Conservation (phyloP, 345 rosid genomes). For the Euphorbia tirucalli region DNA sequence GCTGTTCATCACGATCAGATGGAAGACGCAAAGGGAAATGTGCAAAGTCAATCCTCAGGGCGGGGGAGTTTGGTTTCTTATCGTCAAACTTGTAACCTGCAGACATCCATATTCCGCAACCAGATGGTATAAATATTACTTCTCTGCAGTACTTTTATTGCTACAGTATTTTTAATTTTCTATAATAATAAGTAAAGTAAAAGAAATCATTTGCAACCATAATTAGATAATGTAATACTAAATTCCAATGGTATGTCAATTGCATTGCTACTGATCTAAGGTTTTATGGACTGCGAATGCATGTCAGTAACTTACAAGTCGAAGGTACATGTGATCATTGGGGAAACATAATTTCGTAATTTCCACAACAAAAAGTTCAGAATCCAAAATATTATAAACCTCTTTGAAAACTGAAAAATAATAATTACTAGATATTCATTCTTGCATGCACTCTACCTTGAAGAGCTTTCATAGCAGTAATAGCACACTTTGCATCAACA, state of each 20-base stretch:
- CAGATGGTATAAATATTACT: slow-evolving; percentile 4
- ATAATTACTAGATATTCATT: no score
- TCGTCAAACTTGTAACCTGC: slow-evolving; percentile 61
- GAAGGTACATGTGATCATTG: background rate
- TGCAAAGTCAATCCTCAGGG: slow-evolving; percentile 42
- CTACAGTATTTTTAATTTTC: background rate
- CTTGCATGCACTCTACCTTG: slow-evolving; percentile 52
- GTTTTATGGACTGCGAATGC: background rate
- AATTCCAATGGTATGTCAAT: background rate
- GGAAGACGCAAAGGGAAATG: slow-evolving; percentile 47
- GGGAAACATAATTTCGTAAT: background rate
- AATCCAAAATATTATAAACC: background rate
- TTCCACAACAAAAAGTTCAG: background rate
- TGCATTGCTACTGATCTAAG: background rate
- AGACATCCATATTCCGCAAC: slow-evolving; percentile 10
- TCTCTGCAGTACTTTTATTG: background rate
- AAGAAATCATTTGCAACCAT: background rate
- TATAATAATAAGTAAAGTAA: background rate
- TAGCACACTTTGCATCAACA: slow-evolving; percentile 42
- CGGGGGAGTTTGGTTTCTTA: slow-evolving; percentile 41
- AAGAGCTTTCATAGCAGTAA: slow-evolving; percentile 56
- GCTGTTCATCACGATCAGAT: slow-evolving; percentile 22
- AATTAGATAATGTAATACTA: background rate
- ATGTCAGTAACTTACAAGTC: background rate
- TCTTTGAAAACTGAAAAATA: background rate